These are phyloP conservation scores for Prunus davidiana DNA, from an alignment of 306 rosid species.

Conservation along the genomic window DNA sequence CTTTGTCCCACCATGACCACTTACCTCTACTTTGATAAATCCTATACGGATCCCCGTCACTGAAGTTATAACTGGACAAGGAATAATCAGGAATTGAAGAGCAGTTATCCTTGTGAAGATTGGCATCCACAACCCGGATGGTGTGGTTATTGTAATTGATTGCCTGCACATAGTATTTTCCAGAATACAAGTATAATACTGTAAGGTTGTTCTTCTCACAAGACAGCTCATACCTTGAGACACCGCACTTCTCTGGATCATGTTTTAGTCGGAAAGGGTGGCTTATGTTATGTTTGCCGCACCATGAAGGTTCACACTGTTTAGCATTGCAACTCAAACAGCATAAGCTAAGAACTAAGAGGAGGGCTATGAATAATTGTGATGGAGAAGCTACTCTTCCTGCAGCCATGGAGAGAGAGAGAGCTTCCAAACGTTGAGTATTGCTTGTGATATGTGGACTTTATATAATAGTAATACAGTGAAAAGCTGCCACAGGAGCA, in stretches of 20 bases:
- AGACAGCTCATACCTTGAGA: no score
- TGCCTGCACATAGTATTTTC: background rate
- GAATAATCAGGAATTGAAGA: background rate
- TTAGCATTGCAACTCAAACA: background rate
- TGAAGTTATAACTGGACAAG: background rate
- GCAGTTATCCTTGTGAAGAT: background rate
- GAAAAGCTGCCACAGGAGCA: no score
- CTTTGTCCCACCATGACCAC: fast-evolving
- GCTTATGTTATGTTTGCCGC: background rate
- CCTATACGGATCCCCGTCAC: fast-evolving
- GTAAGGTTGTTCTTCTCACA: background rate
- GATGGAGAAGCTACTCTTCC: background rate
- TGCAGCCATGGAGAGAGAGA: background rate
- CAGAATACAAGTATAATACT: background rate
- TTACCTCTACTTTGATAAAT: fast-evolving
- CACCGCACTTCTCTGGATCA: no score
- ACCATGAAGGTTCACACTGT: background rate
- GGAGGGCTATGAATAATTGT: background rate
- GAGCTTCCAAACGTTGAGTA: no score
- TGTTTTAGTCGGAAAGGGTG: no score
- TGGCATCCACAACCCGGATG: slow-evolving; percentile 26
- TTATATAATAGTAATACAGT: no score
- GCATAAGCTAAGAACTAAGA: background rate
- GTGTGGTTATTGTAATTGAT: slow-evolving; percentile 13
- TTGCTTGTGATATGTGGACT: no score